Base-by-base conservation (phyloP, 805 yeast genomes). In the Ogataea allantospora region DNA sequence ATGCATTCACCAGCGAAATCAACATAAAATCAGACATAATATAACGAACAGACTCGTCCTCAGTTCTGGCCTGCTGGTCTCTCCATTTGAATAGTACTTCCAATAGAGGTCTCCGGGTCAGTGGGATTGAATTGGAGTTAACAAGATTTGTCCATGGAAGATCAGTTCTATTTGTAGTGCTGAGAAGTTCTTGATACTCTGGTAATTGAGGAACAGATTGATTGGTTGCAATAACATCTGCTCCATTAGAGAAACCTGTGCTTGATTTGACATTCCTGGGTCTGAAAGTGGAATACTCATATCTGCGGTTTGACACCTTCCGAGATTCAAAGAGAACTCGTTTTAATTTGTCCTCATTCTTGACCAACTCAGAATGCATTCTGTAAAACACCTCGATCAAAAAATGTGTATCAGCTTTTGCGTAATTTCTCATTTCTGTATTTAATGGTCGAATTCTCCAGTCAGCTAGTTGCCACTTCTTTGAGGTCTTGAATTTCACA, bases 371-470 rank as follows among this genome's bases (percentile, higher is more conserved):
- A 47, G 81, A 81, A 44, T 78, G 78, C 60, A 93, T 62, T 45
- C 75, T 75, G 54, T 88, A 91, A 62, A 71, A 93, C 11, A 93
- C 83, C 58, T 83, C 76, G 24, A 93, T 68, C 35, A 93, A 63
- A 53, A 88, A 93, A 61, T 93, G 99, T 0, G 99, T 93, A 62
- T 93, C 99, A 0, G 96, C 84, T 47, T 95, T 74, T 0, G 99
- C 99, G 59, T 93, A 93, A 11, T 82, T 76, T 43, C 70, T 62
- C 89, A 93, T 83, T 25, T 86, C 78, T 7, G 67, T 59, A 1
- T 86, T 74, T 35, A 93, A 65, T 0, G 99, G 99, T 48, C 99
- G 73, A 6, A 82, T 64, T 57, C 99, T 76, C 99, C 99, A 93
- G 62, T 93, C 99, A 1, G 98, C 95, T 44, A 89, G 66, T 63